phyloP scores from a whole-genome alignment of 1,284 basidiomycete species.

The Papiliotrema flavescens region DNA sequence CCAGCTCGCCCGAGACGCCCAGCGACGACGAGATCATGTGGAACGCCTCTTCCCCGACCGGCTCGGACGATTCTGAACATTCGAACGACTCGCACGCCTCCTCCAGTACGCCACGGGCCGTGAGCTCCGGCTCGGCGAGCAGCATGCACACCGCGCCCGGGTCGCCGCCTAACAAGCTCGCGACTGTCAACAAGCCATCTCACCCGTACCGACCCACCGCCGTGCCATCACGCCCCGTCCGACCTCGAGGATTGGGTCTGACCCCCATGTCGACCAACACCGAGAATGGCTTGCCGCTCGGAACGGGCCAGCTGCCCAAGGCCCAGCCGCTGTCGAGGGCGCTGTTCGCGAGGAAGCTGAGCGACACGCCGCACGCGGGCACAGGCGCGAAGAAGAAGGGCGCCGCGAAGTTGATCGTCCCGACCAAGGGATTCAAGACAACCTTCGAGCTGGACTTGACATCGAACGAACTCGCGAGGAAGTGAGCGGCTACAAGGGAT shows the following conservation, averaged over 20 bases:
- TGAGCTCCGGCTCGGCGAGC: background rate
- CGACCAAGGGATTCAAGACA: constrained; percentile 39
- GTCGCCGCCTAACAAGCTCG: background rate
- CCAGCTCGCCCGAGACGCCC: background rate
- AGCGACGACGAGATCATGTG: background rate
- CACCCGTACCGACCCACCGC: constrained; percentile 1
- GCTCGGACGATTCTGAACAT: background rate
- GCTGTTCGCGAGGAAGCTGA: constrained; percentile 31
- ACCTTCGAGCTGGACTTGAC: constrained; percentile 43
- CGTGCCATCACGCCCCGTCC: background rate
- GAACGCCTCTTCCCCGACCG: constrained; percentile 1
- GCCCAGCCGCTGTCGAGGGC: constrained; percentile 38
- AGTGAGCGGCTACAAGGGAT: background rate
- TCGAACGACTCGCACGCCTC: background rate
- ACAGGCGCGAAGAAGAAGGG: constrained; percentile 20
- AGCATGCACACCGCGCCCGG: background rate
- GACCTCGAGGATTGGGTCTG: constrained; percentile 17
- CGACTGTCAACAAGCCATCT: background rate
- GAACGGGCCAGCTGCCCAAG: constrained; percentile 24
- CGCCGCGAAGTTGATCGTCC: constrained; percentile 41
- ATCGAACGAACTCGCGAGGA: constrained; percentile 38
- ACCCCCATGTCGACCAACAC: constrained; percentile 5
- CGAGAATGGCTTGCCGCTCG: background rate
- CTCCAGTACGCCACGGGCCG: background rate
- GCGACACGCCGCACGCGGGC: constrained; percentile 26